phyloP scores from a whole-genome alignment of 1,284 basidiomycete genomes.

The Fistulinella cinereoalba region DNA sequence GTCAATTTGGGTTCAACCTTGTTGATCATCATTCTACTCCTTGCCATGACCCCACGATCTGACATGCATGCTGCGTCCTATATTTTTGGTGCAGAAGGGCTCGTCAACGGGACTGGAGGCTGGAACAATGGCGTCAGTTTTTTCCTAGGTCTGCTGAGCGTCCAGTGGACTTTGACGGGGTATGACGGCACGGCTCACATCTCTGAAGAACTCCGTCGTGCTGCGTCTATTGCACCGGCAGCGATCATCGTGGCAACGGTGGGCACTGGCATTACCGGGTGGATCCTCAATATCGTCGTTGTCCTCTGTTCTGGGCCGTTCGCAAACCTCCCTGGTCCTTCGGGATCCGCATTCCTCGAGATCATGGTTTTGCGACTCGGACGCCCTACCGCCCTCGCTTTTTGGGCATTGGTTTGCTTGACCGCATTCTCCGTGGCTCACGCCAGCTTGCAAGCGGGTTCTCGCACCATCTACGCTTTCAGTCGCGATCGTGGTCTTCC shows the following conservation, averaged over 20 bases:
- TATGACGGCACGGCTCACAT: conserved; percentile 87
- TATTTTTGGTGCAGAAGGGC: conserved; percentile 71
- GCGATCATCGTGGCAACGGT: conserved; percentile 90
- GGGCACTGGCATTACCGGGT: conserved; percentile 81
- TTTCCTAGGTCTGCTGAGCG: conserved; percentile 83
- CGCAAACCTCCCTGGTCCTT: conserved; percentile 59
- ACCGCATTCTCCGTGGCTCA: conserved; percentile 85
- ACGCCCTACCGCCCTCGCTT: conserved; percentile 62
- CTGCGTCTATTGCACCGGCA: conserved; percentile 77
- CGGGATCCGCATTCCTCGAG: conserved; percentile 50
- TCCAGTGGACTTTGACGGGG: conserved; percentile 89
- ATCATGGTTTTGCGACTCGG: conserved; percentile 79
- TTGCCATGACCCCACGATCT: conserved; percentile 71
- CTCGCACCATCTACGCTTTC: conserved; percentile 87
- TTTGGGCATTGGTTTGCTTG: conserved; percentile 77
- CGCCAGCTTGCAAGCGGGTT: conserved; percentile 80
- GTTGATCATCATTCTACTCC: conserved; percentile 79
- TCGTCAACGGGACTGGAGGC: conserved; percentile 77
- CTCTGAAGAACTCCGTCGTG: conserved; percentile 85
- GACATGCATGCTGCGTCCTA: conserved; percentile 82
- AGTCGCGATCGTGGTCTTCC: conserved; percentile 83
- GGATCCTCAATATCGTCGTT: conserved; percentile 80
- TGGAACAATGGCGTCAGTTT: conserved; percentile 82
- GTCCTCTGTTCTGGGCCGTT: conserved; percentile 79
- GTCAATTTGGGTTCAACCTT: conserved; percentile 79